These are phyloP conservation scores for Aspergillus spinulosporus DNA, from an alignment of 2,329 filamentous ascomycete genomes.

Conservation along the genomic window DNA sequence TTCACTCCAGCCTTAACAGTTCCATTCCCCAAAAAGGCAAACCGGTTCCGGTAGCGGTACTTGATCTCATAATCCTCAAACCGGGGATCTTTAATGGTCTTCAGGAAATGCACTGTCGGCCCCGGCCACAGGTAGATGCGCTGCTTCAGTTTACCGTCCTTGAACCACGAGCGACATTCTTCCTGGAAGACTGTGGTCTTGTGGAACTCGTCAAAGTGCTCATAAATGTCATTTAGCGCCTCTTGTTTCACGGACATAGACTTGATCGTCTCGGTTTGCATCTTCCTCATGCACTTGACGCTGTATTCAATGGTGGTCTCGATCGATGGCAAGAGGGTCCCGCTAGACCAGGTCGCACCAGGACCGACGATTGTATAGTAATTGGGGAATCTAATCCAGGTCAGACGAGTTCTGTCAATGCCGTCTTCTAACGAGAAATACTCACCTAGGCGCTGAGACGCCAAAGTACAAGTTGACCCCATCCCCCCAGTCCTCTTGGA, in stretches of 20 bases:
- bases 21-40: constrained; percentile 7
- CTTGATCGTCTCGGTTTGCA: constrained; percentile 27
- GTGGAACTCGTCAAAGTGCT: constrained; percentile 35
- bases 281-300: constrained; percentile 41
- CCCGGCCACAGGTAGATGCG: background rate
- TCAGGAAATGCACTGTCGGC: background rate
- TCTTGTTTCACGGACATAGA: constrained; percentile 40
- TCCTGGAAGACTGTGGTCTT: constrained; percentile 36
- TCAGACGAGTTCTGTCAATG: too few species aligned
- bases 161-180: constrained; percentile 39
- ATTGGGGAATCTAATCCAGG: constrained; percentile 44
- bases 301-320: constrained; percentile 44
- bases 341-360: constrained; percentile 43
- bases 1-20: background rate
- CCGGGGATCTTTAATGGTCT: background rate
- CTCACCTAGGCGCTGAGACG: background rate
- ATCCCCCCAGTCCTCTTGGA: constrained; percentile 1
- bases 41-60: constrained; percentile 4
- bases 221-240: constrained; percentile 37
- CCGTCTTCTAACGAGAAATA: too few species aligned
- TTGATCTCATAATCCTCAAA: constrained; percentile 10
- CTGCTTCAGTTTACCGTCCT: constrained; percentile 17
- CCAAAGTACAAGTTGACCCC: constrained; percentile 3
- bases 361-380: constrained; percentile 39
- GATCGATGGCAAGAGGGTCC: constrained; percentile 33